Evolutionary conservation across 2,329 filamentous ascomycete genomes (phyloP), one percentile per base, ranked within the genome.

Genomic region (Phyllosticta citribraziliensis): DNA sequence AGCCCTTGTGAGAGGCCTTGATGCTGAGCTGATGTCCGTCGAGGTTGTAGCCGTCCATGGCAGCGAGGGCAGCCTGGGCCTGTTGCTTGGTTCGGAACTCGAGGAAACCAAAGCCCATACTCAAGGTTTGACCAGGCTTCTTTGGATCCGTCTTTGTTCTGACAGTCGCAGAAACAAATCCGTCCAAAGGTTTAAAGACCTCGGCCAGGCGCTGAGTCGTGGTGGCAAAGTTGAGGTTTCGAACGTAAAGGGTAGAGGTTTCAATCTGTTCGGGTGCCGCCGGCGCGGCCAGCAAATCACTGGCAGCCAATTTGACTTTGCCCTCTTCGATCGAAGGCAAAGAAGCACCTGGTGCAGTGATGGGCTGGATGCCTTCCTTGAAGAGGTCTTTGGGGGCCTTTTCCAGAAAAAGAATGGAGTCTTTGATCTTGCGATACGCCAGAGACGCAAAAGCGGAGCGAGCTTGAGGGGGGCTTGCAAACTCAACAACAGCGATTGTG

Each of bases 61-160:
- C 84, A 66, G 84, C 82, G 62, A 91, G 79, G 24, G 93, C 94
- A 54, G 88, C 87, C 66, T 89, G 84, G 0, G 94, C 93, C 68
- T 92, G 84, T 51, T 81, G 82, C 69, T 89, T 89, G 66, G 82
- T 87, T 63, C 82, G 83, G 76, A 97, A 99, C 69, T 96, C 91
- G 63, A 91, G 84, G 73, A 99, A 99, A 53, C 92, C 94, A 72
- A 96, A 99, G 47, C 94, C 94, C 92, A 97, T 97, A 72, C 92
- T 97, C 59, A 99, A 84, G 3, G 88, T 83, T 74, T 96, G 88
- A 9, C 89, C 90, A 19, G 89, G 87, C 70, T 88, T 89, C 79
- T 96, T 97, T n/a, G 91, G 84, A 71, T 99, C 91, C 50, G 86
- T 84, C 77, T 95, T 96, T 24, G 91, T 97, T 78, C 97, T 97